Evolutionary conservation across 1,139 yeast genomes (phyloP).

Genomic region (Pichia sp.): DNA sequence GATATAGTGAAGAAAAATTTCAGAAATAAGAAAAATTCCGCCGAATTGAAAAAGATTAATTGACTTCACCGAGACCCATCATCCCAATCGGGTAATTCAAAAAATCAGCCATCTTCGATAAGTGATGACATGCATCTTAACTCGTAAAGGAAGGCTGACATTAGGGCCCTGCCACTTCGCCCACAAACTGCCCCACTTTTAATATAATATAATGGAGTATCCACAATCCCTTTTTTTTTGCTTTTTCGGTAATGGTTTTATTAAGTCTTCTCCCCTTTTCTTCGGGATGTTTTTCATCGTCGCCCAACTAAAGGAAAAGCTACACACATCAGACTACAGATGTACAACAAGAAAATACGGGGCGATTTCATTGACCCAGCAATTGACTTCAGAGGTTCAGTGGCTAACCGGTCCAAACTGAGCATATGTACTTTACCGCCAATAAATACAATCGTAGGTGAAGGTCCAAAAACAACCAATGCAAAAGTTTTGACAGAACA

Average conservation of each 20-base stretch:
- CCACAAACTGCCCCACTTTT: not conserved
- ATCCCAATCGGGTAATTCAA: slow-evolving; percentile 22
- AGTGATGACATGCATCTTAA: not conserved
- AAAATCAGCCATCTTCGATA: slow-evolving; percentile 10
- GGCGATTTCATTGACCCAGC: slow-evolving; percentile 14
- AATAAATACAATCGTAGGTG: not conserved
- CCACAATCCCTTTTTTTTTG: too few relatives aligned
- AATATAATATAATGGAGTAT: too few relatives aligned
- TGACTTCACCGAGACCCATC: not conserved
- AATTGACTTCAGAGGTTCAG: slow-evolving; percentile 11
- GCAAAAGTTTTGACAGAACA: not conserved
- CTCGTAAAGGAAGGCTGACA: not conserved
- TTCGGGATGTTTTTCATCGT: too few relatives aligned
- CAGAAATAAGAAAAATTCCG: not conserved
- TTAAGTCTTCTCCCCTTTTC: too few relatives aligned
- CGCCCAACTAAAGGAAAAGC: not conserved
- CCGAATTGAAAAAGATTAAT: not conserved
- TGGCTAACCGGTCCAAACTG: slow-evolving; percentile 9
- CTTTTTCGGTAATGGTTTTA: too few relatives aligned
- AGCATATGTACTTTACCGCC: slow-evolving; percentile 11
- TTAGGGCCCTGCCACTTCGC: not conserved
- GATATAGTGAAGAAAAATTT: not conserved
- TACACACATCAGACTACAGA: too few relatives aligned
- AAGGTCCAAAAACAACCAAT: not conserved
- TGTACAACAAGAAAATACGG: slow-evolving; percentile 8